These are phyloP conservation scores for Phyllostachys edulis DNA, from an alignment of 176 grass and related monocot genomes.

Conservation along the genomic window DNA sequence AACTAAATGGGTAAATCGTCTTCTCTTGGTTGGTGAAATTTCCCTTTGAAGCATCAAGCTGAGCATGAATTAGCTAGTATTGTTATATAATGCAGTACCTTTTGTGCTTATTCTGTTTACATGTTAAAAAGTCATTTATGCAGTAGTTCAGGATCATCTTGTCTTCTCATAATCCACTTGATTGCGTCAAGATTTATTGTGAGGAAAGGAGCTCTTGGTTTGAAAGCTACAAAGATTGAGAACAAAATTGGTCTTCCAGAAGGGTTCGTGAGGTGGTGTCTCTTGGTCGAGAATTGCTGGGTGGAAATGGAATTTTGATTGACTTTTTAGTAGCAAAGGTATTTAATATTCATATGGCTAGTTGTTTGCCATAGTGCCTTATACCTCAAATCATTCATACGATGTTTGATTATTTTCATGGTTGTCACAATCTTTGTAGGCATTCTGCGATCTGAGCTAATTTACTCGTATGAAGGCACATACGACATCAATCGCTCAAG, in stretches of 20 bases:
- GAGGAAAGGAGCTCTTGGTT: slow-evolving; percentile 62
- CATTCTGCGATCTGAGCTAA: slow-evolving; percentile 89
- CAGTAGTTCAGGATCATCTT: not conserved
- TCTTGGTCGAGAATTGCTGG: slow-evolving; percentile 67
- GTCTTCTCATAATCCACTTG: not conserved
- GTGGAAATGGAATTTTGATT: slow-evolving; percentile 75
- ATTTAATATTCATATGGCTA: not conserved
- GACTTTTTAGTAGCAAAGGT: slow-evolving; percentile 91
- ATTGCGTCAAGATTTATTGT: slow-evolving; percentile 60
- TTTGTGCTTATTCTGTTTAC: not conserved
- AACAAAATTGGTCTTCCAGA: slow-evolving; percentile 80
- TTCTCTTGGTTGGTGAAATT: slow-evolving; percentile 1
- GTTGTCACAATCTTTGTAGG: slow-evolving; percentile 30
- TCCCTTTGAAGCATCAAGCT: slow-evolving; percentile 15
- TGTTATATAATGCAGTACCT: not conserved
- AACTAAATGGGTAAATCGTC: slow-evolving; percentile 60
- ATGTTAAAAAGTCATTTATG: slow-evolving; percentile 1
- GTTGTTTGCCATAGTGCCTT: not conserved
- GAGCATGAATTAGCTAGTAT: not conserved
- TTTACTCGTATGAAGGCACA: slow-evolving; percentile 65
- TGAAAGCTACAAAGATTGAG: slow-evolving; percentile 69
- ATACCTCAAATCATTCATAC: not conserved
- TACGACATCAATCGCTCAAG: slow-evolving; percentile 86
- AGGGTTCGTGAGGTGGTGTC: slow-evolving; percentile 62
- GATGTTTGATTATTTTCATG: not conserved